Evolutionary conservation across 2,329 filamentous ascomycete species (phyloP), one percentile per base, ranked within the genome.

Genomic region (Intubia oerlemansii): DNA sequence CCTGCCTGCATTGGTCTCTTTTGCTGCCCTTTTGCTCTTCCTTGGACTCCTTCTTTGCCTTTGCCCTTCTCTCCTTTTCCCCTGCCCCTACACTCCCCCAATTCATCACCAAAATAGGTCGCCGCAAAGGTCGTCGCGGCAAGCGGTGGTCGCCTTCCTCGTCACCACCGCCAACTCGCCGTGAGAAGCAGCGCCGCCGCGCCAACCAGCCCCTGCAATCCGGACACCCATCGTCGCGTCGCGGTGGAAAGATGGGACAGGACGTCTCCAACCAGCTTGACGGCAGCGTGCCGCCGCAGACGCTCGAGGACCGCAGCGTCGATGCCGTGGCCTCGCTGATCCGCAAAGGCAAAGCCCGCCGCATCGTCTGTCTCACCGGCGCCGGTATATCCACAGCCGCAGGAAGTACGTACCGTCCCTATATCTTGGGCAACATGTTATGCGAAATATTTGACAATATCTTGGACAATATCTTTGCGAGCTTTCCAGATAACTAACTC

Each of bases 281-380:
- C 43, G 68, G 76, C 36, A 60, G 62, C 36, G 66, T 65, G 29
- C 52, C 55, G 21, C 68, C 85, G 2, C 45, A 57, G 30, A 78
- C 69, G 0, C 60, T 95, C 10, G 53, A 62, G 24, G 65, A 63
- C 18, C 69, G 82, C 32, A 75, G 63, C 17, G 49, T 95, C 10
- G 58, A 73, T 12, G 76, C 68, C 4, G 57, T 95, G 22, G 84
- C 81, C n/a, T 63, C 76, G 17, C 74, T 78, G 42, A 84, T 98
- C 49, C 69, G 66, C 38, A 60, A 69, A 42, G 76, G 72, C 25
- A 49, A 61, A 27, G 70, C 62, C 19, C 63, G 63, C 41, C 63
- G 62, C 28, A 76, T 98, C 32, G 80, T 91, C 15, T 76, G 93
- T 36, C 70, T 95, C 67, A 82, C 78, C 3, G 85, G 85, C 33